These are phyloP conservation scores for Pneumocystis oryctolagi DNA, from an alignment of 1,139 yeast species.

Conservation along the genomic window DNA sequence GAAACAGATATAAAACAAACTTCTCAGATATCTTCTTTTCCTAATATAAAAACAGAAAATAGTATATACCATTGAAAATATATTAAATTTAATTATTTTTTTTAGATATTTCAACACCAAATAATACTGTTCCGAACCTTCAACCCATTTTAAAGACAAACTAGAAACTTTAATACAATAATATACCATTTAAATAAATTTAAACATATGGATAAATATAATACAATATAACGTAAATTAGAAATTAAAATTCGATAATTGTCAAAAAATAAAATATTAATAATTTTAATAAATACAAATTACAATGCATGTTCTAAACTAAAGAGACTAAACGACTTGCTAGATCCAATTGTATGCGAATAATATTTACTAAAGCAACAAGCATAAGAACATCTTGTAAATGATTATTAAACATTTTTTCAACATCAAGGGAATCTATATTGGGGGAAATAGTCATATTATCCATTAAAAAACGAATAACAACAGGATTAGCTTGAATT, in stretches of 20 bases:
- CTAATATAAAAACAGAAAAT: conserved; percentile 8
- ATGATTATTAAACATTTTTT: conserved; percentile 52
- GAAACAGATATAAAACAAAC: background rate
- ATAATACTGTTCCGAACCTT: conserved; percentile 7
- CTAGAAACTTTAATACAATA: no score
- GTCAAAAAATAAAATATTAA: background rate
- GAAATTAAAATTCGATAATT: background rate
- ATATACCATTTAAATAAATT: no score
- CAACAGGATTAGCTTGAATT: conserved; percentile 32
- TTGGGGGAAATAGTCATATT: conserved; percentile 50
- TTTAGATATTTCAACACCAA: background rate
- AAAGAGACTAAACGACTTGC: conserved; percentile 9
- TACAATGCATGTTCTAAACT: conserved; percentile 2
- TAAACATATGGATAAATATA: background rate
- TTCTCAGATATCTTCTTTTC: background rate
- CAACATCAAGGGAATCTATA: conserved; percentile 43
- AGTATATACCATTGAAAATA: background rate
- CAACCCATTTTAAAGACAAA: no score
- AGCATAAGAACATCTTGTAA: conserved; percentile 72
- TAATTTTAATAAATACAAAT: background rate
- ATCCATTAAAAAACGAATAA: conserved; percentile 55
- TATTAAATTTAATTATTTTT: background rate
- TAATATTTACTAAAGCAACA: conserved; percentile 69
- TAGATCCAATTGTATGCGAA: conserved; percentile 46
- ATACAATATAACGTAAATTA: background rate